Evolutionary conservation across 768 basidiomycete species (phyloP).

Genomic region (Hypsizygus marmoreus): DNA sequence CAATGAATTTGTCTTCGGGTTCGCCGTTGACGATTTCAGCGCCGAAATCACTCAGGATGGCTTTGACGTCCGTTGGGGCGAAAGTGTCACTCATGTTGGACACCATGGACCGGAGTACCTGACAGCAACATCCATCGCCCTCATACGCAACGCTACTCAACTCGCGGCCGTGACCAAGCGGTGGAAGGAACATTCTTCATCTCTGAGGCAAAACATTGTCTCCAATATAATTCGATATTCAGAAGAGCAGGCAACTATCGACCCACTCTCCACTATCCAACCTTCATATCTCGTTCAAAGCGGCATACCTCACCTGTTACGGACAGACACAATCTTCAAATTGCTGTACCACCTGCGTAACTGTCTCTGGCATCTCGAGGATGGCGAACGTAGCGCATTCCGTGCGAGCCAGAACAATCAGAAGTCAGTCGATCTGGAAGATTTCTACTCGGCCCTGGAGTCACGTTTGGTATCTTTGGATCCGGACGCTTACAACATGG

Average conservation of each 20-base stretch:
- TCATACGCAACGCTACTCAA: conserved; percentile 25
- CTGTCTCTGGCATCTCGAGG: conserved; percentile 49
- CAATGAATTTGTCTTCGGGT: conserved; percentile 28
- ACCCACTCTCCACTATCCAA: conserved; percentile 81
- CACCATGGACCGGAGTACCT: conserved; percentile 46
- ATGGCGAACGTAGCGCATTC: conserved; percentile 24
- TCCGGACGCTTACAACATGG: conserved; percentile 39
- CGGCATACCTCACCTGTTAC: conserved; percentile 66
- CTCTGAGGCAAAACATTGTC: conserved; percentile 41
- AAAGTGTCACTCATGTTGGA: conserved; percentile 30
- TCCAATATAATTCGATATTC: conserved; percentile 53
- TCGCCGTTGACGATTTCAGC: conserved; percentile 15
- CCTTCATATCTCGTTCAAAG: conserved; percentile 82
- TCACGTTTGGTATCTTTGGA: conserved; percentile 45
- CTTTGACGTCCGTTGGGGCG: conserved; percentile 18
- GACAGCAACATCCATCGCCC: conserved; percentile 32
- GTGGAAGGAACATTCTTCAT: conserved; percentile 29
- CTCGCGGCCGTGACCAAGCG: conserved; percentile 25
- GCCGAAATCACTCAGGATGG: conserved; percentile 5
- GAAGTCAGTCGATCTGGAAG: conserved; percentile 23
- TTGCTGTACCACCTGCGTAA: conserved; percentile 80
- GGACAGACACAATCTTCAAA: conserved; percentile 71
- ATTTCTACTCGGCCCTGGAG: conserved; percentile 37
- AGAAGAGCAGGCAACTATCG: conserved; percentile 53
- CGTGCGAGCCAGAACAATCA: not conserved